phyloP scores from a whole-genome alignment of 352 stramenopile species.

The Hyaloperonospora brassicae region DNA sequence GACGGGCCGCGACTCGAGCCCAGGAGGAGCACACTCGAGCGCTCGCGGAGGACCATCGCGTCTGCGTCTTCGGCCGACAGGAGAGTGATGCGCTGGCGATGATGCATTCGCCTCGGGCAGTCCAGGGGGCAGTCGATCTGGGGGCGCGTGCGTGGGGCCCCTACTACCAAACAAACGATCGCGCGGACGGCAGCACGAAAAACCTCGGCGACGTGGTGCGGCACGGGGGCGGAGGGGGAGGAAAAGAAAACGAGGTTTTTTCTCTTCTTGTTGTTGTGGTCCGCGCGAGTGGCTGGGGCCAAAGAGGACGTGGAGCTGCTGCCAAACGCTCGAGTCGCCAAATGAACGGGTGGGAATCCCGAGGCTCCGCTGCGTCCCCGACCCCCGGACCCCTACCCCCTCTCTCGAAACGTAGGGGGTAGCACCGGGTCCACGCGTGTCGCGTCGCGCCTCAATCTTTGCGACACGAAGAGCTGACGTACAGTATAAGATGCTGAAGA shows the following conservation, averaged over 20 bases:
- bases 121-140: not conserved
- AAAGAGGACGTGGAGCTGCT: conserved; percentile 4
- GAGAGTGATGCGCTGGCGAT: conserved; percentile 61
- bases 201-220: too few species aligned
- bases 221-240: too few species aligned
- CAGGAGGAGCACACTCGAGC: conserved; percentile 23
- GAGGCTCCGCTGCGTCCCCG: conserved; percentile 7
- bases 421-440: not conserved
- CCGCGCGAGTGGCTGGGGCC: conserved; percentile 2
- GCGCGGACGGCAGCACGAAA: conserved; percentile 1
- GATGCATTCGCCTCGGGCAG: conserved; percentile 12
- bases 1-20: conserved; percentile 22
- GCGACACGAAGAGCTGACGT: too few species aligned
- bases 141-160: conserved; percentile 1
- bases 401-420: conserved; percentile 11
- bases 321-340: conserved; percentile 21
- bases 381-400: not conserved
- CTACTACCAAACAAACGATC: not conserved
- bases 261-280: too few species aligned
- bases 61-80: conserved; percentile 63
- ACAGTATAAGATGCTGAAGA: too few species aligned
- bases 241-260: too few species aligned
- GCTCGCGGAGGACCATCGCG: conserved; percentile 64
- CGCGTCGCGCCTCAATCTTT: too few species aligned
- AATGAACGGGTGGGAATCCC: conserved; percentile 26